phyloP scores from a whole-genome alignment of 257 asterid species.

The Penstemon newberryi region DNA sequence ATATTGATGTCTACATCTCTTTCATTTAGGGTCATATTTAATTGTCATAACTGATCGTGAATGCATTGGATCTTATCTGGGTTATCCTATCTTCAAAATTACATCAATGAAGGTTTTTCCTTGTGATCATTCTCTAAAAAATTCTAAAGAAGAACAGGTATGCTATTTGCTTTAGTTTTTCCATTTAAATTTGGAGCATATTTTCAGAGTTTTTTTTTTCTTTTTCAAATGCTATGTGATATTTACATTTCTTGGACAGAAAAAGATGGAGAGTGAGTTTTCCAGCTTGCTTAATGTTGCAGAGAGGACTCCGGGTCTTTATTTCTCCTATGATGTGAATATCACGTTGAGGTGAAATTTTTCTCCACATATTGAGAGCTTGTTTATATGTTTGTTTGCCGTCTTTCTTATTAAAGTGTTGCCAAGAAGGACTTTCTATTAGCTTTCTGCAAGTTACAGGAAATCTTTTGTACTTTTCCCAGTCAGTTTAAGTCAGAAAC shows the following conservation, averaged over 20 bases:
- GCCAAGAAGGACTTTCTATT: background rate
- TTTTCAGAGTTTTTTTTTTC: constrained; percentile 15
- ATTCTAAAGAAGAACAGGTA: constrained; percentile 75
- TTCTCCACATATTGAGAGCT: constrained; percentile 3
- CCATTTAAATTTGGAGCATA: constrained; percentile 22
- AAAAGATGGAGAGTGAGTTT: constrained; percentile 76
- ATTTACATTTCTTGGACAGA: constrained; percentile 48
- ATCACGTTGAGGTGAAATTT: constrained; percentile 76
- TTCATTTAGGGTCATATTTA: constrained; percentile 69
- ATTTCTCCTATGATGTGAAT: constrained; percentile 88
- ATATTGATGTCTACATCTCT: constrained; percentile 23
- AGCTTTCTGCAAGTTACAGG: too few species aligned
- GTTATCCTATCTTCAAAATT: constrained; percentile 77
- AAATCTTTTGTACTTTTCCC: constrained; percentile 21
- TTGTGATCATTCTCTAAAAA: constrained; percentile 71
- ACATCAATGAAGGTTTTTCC: constrained; percentile 76
- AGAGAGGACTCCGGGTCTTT: constrained; percentile 74
- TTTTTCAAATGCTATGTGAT: constrained; percentile 20
- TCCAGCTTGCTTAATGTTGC: constrained; percentile 61
- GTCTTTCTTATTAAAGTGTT: constrained; percentile 13
- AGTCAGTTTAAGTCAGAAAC: constrained; percentile 3
- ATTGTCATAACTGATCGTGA: constrained; percentile 76
- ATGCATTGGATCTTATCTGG: constrained; percentile 73
- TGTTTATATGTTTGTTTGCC: constrained; percentile 1
- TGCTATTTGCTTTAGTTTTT: constrained; percentile 26